Evolutionary conservation across 768 basidiomycete genomes (phyloP).

Genomic region (Cyclocybe aegerita): DNA sequence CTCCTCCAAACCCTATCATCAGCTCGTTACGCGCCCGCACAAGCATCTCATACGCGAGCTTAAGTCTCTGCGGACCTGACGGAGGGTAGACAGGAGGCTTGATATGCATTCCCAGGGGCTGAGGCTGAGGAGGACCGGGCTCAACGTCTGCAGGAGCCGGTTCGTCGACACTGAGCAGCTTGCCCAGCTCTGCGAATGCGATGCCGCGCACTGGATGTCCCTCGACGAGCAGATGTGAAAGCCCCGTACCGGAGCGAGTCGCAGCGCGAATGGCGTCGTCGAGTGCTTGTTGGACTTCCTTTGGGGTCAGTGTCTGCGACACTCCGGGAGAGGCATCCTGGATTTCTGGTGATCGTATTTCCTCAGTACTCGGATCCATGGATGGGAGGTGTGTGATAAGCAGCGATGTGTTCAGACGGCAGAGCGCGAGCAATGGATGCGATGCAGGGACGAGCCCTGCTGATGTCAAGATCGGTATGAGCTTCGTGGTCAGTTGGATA

Average conservation of each 20-base stretch:
- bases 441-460: slow-evolving; percentile 61
- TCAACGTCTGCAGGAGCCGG: slow-evolving; percentile 37
- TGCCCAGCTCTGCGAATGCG: slow-evolving; percentile 77
- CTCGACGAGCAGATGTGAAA: slow-evolving; percentile 48
- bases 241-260: slow-evolving; percentile 50
- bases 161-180: slow-evolving; percentile 79
- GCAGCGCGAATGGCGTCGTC: slow-evolving; percentile 64
- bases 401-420: slow-evolving; percentile 70
- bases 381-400: slow-evolving; percentile 50
- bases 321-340: slow-evolving; percentile 6
- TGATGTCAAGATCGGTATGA: slow-evolving; percentile 63
- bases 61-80: slow-evolving; percentile 61
- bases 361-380: slow-evolving; percentile 17
- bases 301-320: slow-evolving; percentile 1
- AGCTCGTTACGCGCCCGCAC: slow-evolving; percentile 61
- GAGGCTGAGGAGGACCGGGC: not conserved
- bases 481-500: slow-evolving; percentile 57
- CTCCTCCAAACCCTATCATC: slow-evolving; percentile 66
- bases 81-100: slow-evolving; percentile 53
- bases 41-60: slow-evolving; percentile 64
- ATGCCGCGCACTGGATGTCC: slow-evolving; percentile 78
- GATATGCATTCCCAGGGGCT: not conserved
- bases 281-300: slow-evolving; percentile 49
- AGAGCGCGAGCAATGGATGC: slow-evolving; percentile 76
- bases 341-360: slow-evolving; percentile 23